Conservation (phyloP, 2,329 filamentous ascomycete genomes). For the Fulvia fulva region DNA sequence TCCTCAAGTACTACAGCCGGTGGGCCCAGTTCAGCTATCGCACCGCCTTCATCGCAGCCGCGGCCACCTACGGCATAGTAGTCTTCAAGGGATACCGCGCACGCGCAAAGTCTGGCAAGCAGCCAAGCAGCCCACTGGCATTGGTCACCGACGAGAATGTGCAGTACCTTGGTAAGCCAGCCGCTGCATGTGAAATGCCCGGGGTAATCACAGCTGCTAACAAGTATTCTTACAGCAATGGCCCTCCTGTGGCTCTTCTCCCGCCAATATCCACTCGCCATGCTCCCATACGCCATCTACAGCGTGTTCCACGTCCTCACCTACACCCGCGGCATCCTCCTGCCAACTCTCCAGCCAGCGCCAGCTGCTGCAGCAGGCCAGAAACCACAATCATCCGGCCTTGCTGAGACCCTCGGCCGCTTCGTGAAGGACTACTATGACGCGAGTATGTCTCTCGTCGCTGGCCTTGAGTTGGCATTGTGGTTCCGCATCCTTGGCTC, state of each 20-base stretch:
- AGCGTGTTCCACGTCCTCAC: conserved; percentile 98
- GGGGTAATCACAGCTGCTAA: background rate
- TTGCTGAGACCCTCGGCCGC: conserved; percentile 77
- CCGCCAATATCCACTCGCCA: conserved; percentile 81
- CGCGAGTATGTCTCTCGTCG: conserved; percentile 87
- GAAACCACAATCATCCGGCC: conserved; percentile 56
- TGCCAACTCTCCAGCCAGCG: conserved; percentile 76
- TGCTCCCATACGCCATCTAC: conserved; percentile 94
- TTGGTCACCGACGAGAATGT: conserved; percentile 90
- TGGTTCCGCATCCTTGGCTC: conserved; percentile 79
- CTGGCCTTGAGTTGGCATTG: conserved; percentile 79
- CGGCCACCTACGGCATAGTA: conserved; percentile 92
- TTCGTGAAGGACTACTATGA: conserved; percentile 99
- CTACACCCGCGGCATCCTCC: conserved; percentile 88
- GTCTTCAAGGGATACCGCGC: conserved; percentile 97
- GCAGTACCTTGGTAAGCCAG: conserved; percentile 80
- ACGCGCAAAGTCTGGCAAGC: conserved; percentile 68
- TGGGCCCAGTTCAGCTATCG: conserved; percentile 84
- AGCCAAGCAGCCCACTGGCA: conserved; percentile 58
- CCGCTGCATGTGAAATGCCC: background rate
- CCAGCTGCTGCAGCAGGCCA: conserved; percentile 51
- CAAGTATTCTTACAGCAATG: conserved; percentile 60
- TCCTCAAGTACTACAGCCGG: conserved; percentile 78
- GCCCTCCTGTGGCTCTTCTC: conserved; percentile 91
- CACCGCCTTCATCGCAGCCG: conserved; percentile 81